Conservation (phyloP, 1,284 basidiomycete genomes). For the Pterulicium gracile region DNA sequence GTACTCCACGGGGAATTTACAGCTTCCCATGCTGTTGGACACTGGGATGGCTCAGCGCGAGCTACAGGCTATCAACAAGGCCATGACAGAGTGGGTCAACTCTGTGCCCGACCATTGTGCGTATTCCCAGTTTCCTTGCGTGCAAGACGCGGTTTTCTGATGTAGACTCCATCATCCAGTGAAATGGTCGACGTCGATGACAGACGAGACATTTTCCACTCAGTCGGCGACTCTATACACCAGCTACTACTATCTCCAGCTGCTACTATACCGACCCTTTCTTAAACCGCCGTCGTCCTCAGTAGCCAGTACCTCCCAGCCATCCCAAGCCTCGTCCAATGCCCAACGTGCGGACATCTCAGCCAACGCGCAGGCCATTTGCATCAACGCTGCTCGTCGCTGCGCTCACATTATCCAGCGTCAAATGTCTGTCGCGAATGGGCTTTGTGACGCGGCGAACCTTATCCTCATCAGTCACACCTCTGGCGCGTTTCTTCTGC, state of each 20-base stretch:
- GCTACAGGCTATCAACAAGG: constrained; percentile 61
- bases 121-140: constrained; percentile 20
- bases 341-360: constrained; percentile 21
- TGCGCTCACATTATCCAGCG: constrained; percentile 51
- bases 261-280: constrained; percentile 71
- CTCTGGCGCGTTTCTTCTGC: constrained; percentile 32
- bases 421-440: constrained; percentile 31
- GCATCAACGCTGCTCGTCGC: constrained; percentile 54
- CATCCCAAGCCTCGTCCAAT: no score
- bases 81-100: constrained; percentile 64
- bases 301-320: no score
- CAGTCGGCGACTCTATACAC: constrained; percentile 62
- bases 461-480: constrained; percentile 32
- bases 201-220: constrained; percentile 42
- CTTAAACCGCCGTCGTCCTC: constrained; percentile 33
- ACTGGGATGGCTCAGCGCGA: constrained; percentile 32
- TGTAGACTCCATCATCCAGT: constrained; percentile 29
- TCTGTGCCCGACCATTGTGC: constrained; percentile 57
- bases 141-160: constrained; percentile 5
- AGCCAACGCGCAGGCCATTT: constrained; percentile 49
- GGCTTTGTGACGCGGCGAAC: constrained; percentile 27
- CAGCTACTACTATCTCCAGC: constrained; percentile 60
- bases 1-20: constrained; percentile 66
- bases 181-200: constrained; percentile 52
- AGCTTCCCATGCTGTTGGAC: constrained; percentile 13